A percentile compares a stretch with the other conserved stretches of the same genome.
Conservation (phyloP, 164 flowering plant genomes). For the Magnolia officinalis region DNA sequence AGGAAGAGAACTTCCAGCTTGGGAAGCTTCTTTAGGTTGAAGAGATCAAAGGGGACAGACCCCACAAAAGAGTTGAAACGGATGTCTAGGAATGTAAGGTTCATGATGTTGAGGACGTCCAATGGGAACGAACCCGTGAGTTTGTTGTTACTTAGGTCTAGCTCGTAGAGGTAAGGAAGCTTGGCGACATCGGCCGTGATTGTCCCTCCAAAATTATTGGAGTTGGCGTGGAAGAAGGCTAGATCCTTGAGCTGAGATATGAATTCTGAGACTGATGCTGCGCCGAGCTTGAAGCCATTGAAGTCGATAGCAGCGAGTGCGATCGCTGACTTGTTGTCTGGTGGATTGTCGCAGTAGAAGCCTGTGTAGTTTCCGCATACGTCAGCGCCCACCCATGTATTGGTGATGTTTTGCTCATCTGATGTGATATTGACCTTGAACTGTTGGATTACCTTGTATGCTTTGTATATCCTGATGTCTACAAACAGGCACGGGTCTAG, state of each 20-base stretch:
- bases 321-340: slow-evolving; percentile 28
- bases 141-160: slow-evolving; percentile 48
- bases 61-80: slow-evolving; percentile 42
- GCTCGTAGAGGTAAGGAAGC: slow-evolving; percentile 36
- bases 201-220: slow-evolving; percentile 39
- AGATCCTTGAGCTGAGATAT: slow-evolving; percentile 27
- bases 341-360: slow-evolving; percentile 49
- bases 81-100: slow-evolving; percentile 34
- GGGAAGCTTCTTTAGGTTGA: slow-evolving; percentile 6
- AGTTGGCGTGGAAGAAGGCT: slow-evolving; percentile 48
- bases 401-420: slow-evolving; percentile 41
- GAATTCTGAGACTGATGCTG: slow-evolving; percentile 22
- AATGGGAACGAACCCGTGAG: slow-evolving; percentile 34
- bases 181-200: slow-evolving; percentile 19
- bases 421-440: slow-evolving; percentile 43
- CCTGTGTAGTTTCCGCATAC: slow-evolving; percentile 51
- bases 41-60: slow-evolving; percentile 30
- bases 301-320: slow-evolving; percentile 35
- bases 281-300: slow-evolving; percentile 30
- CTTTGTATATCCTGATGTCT: slow-evolving; percentile 14
- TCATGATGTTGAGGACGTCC: slow-evolving; percentile 11
- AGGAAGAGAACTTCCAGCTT: slow-evolving; percentile 39
- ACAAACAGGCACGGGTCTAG: slow-evolving; percentile 24
- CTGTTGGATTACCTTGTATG: slow-evolving; percentile 40
- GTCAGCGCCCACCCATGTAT: slow-evolving; percentile 51